A percentile compares a stretch with the other conserved stretches of the same genome.
Evolutionary conservation across 495 filamentous ascomycete genomes (phyloP).

Genomic region (Penicillium taxi): DNA sequence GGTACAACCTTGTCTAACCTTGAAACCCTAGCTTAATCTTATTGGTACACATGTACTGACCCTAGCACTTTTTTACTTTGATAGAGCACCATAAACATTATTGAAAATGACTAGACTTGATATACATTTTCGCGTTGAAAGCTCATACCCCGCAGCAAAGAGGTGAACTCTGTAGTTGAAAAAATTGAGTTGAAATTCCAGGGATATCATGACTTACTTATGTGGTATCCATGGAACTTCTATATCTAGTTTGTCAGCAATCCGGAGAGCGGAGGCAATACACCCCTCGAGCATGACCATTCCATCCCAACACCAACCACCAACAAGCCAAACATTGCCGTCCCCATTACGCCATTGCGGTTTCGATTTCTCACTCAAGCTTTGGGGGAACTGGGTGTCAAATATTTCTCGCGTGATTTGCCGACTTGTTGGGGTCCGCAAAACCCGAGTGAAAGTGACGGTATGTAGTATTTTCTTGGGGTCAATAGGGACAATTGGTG

Average conservation of each 20-base stretch:
- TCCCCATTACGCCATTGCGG: constrained; percentile 43
- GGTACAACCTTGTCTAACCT: too few relatives aligned
- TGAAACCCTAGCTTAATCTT: background rate
- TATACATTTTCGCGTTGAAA: too few relatives aligned
- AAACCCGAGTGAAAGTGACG: constrained; percentile 24
- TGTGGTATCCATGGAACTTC: constrained; percentile 30
- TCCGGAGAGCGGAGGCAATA: constrained; percentile 44
- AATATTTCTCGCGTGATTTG: constrained; percentile 31
- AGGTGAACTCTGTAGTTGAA: too few relatives aligned
- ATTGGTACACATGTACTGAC: background rate
- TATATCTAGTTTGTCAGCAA: constrained; percentile 43
- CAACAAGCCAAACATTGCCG: constrained; percentile 42
- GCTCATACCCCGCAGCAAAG: too few relatives aligned
- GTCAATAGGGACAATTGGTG: constrained; percentile 25
- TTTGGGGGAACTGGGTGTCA: background rate
- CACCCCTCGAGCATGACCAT: constrained; percentile 57
- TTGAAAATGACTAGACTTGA: too few relatives aligned
- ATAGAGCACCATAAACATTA: background rate
- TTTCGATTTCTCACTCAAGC: background rate
- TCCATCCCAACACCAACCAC: constrained; percentile 58
- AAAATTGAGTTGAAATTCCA: too few relatives aligned
- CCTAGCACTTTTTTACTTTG: background rate
- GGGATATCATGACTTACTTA: too few relatives aligned
- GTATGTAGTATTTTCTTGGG: constrained; percentile 21
- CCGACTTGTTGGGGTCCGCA: constrained; percentile 26